Evolutionary conservation across 2,329 filamentous ascomycete genomes (phyloP), one percentile per base, ranked within the genome.

Genomic region (Fusarium proliferatum): DNA sequence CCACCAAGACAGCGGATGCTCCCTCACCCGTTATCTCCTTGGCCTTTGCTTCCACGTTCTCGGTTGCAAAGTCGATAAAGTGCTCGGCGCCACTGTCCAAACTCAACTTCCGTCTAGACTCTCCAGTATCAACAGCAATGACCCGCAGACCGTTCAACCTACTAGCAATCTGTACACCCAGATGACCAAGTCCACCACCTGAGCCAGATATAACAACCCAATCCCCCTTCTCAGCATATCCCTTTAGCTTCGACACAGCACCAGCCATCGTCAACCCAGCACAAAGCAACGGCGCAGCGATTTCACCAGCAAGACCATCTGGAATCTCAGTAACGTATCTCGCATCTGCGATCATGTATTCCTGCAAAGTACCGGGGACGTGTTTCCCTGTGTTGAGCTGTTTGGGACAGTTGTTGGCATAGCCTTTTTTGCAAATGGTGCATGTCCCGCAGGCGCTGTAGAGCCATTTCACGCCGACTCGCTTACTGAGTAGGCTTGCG

Each of bases 391-490:
- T 84, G 61, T 85, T 84, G n/a, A 81, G 58, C 49, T 85, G 84
- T 12, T 79, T 79, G 0, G 78, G 76, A 26, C 85, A 86, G 39
- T 85, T 84, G 23, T 85, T 85, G 4, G 69, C 5, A 59, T 80
- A 78, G 3, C 81, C 82, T 11, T 67, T 69, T 5, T 72, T 71
- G 59, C 85, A 86, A 9, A 75, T 77, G 2, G 76, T 76, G 34
- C 84, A 86, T 8, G 71, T 30, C 0, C 80, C 80, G 28, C 84
- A 86, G 2, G 84, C 82, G 9, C 81, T 84, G 68, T 82, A 85
- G 1, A 86, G 77, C 84, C 84, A 86, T 66, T 85, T 85, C 1
- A 86, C 79, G 2, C 84, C 84, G 0, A 86, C 84, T 5, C 82
- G 67, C 26, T 80, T 80, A 3, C 76, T 77, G 9, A 85, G 36